Base-by-base conservation (phyloP, 1,284 basidiomycete genomes). In the Puccinia hordei region DNA sequence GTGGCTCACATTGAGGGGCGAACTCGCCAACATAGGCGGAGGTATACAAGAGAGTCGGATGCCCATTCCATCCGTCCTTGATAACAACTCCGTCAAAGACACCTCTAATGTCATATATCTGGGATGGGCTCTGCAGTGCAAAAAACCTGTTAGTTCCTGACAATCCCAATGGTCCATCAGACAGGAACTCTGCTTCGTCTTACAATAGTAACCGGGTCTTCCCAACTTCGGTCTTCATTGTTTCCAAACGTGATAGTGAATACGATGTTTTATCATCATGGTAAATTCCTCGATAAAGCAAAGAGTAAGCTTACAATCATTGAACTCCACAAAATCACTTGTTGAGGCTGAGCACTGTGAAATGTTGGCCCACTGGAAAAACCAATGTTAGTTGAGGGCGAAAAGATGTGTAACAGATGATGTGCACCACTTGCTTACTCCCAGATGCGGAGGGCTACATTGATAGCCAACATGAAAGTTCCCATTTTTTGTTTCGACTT, bases 21-120 rank as follows among this genome's bases (percentile, higher is more conserved):
- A 83, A 82, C 22, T 82, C 81, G 17, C 81, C 82, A 8, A 81
- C 81, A 41, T 53, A 75, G 22, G 81, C 81, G 13, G 81, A 81
- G n/a, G 83, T 83, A 80, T 83, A 83, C 33, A 83, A 55, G 51
- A 82, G 81, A 15, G 82, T 81, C 8, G 83, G 83, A 57, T 81
- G 41, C 0, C 82, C 82, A 8, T 83, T 69, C 68, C 68, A 76
- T 0, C 83, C 83, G 27, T 77, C 51, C 63, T 81, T 73, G 49
- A 83, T 77, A 22, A 83, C 82, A 0, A 75, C 77, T 13, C 83
- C 83, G 55, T 83, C 83, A 55, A 83, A 83, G 8, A 83, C 83
- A 15, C 82, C 83, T 10, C 82, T 81, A 69, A 83, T 83, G 49
- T 83, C 83, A 79, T 83, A 83, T 33, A 82, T 46, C 27, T 80